Evolutionary conservation across 2,329 filamentous ascomycete species (phyloP).

Genomic region (Fusarium sp.): DNA sequence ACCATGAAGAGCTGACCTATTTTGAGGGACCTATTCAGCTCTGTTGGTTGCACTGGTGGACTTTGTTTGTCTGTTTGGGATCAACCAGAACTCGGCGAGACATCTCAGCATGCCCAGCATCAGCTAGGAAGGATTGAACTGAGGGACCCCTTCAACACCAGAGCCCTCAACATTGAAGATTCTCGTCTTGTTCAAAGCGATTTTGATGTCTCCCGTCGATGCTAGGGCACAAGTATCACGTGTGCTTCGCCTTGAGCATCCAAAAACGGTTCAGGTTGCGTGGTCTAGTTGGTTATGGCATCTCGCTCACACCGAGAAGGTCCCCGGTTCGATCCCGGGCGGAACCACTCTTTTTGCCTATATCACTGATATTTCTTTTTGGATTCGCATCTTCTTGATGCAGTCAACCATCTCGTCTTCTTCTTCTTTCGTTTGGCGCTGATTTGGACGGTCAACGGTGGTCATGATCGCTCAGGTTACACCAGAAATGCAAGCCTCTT

Average conservation of each 20-base stretch:
- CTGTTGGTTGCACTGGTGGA: background rate
- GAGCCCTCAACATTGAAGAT: background rate
- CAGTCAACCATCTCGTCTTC: background rate
- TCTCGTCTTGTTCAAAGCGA: background rate
- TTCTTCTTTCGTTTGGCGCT: background rate
- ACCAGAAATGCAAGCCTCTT: background rate
- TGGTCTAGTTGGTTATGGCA: slow-evolving; percentile 1
- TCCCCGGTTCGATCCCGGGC: background rate
- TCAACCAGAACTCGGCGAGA: background rate
- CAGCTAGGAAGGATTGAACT: background rate
- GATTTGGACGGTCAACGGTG: background rate
- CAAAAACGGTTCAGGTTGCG: background rate
- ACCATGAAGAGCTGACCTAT: background rate
- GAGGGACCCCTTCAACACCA: background rate
- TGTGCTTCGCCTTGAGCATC: background rate
- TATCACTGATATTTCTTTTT: background rate
- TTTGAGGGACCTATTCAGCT: background rate
- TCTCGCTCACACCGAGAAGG: background rate
- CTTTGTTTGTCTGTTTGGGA: background rate
- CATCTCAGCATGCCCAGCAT: background rate
- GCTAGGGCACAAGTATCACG: background rate
- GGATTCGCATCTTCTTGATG: background rate
- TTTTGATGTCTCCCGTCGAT: background rate
- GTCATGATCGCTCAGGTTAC: background rate
- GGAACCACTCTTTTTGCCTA: background rate